Evolutionary conservation across 2,329 filamentous ascomycete species (phyloP), one percentile per base, ranked within the genome.

Genomic region (Coniochaeta prunicola): DNA sequence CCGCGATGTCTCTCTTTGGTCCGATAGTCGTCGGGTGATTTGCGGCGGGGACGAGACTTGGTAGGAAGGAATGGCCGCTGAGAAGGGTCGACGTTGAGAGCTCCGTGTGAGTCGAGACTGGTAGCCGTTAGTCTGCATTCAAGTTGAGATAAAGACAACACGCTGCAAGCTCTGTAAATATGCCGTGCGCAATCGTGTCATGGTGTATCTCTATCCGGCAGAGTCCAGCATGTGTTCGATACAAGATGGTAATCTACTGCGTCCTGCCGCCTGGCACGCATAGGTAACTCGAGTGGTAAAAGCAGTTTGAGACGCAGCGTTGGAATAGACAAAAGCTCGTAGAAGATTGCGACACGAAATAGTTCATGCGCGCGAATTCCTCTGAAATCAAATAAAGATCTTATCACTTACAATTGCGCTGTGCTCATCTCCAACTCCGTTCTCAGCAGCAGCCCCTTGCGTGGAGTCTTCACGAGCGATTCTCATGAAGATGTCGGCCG

Each of bases 401-500:
- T n/a, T 24, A 13, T 33, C 30, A 80, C 80, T 78, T 75, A 83
- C 81, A 53, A 77, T 71, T 34, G 74, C 69, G 62, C 71, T 77
- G 55, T 74, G 72, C 40, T 71, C 73, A 31, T 75, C 73, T 6
- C 63, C 61, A 58, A 62, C 63, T 28, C 68, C 65, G 45, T 70
- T 71, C 7, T 72, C 71, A 48, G 76, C 73, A 9, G 66, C 61
- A 19, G 67, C 65, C 56, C 74, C 76, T 54, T 73, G 75, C 17
- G 69, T 65, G 15, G 76, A 64, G 61, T 84, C 81, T 60, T 85
- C 81, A 12, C 78, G 74, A 13, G 83, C 82, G 60, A 86, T 85
- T 58, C 75, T 79, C 60, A 86, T 76, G 62, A 85, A 86, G 42
- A 85, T 73, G 62, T 86, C 83, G 40, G 80, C 80, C 3, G 77